Evolutionary conservation across 306 rosid species (phyloP).

Genomic region (Dalbergia oliveri): DNA sequence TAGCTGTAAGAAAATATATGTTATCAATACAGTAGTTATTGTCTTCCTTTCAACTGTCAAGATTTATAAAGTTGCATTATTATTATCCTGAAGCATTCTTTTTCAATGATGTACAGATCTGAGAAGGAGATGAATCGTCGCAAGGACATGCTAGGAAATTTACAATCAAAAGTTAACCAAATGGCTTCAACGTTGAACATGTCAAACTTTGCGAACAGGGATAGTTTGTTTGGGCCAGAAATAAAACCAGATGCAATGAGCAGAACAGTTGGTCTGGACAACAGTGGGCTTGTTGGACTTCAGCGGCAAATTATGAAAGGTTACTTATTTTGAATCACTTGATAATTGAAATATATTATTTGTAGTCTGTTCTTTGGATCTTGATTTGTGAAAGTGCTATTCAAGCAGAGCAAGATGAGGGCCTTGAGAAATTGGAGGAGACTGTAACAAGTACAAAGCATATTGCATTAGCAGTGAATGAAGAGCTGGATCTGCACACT

Average conservation of each 20-base stretch:
- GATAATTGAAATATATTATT: constrained; percentile 11
- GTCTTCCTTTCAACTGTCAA: constrained; percentile 9
- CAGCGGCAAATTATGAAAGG: constrained; percentile 96
- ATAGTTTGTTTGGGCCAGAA: constrained; percentile 94
- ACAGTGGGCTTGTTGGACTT: constrained; percentile 83
- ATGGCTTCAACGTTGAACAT: constrained; percentile 90
- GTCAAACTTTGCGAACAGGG: constrained; percentile 89
- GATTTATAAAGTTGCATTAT: constrained; percentile 35
- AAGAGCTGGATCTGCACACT: constrained; percentile 90
- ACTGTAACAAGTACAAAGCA: constrained; percentile 95
- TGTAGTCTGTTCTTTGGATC: constrained; percentile 43
- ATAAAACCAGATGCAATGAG: constrained; percentile 81
- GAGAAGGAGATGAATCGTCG: constrained; percentile 99
- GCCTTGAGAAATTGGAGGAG: constrained; percentile 94
- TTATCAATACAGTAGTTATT: constrained; percentile 30
- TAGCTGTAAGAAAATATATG: constrained; percentile 11
- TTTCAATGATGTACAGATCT: constrained; percentile 62
- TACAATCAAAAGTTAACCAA: constrained; percentile 84
- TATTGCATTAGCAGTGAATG: constrained; percentile 98
- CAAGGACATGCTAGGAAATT: constrained; percentile 75
- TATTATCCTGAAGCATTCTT: constrained; percentile 41
- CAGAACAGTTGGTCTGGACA: constrained; percentile 86
- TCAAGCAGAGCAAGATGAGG: constrained; percentile 94
- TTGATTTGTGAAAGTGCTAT: constrained; percentile 43
- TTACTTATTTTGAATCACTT: constrained; percentile 48